These are phyloP conservation scores for Mangifera indica DNA, from an alignment of 345 rosid genomes.

Conservation along the genomic window DNA sequence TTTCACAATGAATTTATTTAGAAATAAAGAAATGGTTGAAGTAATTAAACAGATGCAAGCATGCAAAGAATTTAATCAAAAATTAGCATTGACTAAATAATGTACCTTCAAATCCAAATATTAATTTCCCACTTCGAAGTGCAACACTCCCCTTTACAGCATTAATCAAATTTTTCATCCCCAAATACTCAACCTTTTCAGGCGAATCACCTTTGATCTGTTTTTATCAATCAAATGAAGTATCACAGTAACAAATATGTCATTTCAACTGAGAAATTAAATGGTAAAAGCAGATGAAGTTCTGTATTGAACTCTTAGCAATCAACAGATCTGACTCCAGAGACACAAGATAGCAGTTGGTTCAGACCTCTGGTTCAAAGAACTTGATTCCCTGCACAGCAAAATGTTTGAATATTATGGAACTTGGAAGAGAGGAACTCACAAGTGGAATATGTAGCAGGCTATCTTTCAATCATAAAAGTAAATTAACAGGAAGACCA, in stretches of 20 bases:
- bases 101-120: conserved; percentile 76
- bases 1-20: too few species aligned
- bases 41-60: too few species aligned
- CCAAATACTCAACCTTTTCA: conserved; percentile 80
- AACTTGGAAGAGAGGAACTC: neutral
- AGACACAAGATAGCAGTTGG: conserved; percentile 18
- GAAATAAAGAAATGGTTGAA: too few species aligned
- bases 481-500: neutral
- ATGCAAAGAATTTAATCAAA: too few species aligned
- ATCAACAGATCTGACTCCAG: conserved; percentile 18
- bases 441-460: neutral
- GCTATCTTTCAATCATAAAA: neutral
- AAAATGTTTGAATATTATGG: conserved; percentile 27
- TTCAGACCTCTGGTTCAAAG: conserved; percentile 95
- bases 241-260: neutral
- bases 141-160: conserved; percentile 72
- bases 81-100: conserved; percentile 5
- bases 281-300: neutral
- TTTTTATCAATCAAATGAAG: conserved; percentile 24
- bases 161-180: conserved; percentile 84
- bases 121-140: conserved; percentile 64
- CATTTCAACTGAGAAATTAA: neutral
- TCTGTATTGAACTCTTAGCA: conserved; percentile 1
- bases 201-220: conserved; percentile 98
- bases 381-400: conserved; percentile 84